phyloP scores from a whole-genome alignment of 116 monocot genomes.

The Phalaenopsis hybrid region DNA sequence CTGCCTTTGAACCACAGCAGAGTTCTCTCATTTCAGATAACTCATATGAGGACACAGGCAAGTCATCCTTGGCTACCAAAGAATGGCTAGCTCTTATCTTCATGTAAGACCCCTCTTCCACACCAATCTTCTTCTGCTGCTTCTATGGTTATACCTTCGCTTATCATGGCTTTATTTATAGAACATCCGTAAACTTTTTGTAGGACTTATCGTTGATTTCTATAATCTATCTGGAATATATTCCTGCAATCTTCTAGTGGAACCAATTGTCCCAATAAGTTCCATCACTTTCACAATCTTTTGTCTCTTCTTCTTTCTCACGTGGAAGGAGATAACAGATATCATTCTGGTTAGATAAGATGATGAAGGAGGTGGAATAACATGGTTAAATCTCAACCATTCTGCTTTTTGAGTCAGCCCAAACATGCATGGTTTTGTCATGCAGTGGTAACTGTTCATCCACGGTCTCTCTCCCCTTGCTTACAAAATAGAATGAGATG shows the following conservation, averaged over 20 bases:
- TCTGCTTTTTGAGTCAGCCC: no score
- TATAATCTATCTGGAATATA: conserved; percentile 4
- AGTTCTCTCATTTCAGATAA: not conserved
- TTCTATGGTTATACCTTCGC: not conserved
- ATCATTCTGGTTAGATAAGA: not conserved
- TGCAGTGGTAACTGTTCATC: not conserved
- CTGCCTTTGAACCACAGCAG: conserved; percentile 11
- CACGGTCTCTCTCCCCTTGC: not conserved
- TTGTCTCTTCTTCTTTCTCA: not conserved
- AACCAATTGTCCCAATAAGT: not conserved
- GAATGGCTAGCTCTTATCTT: conserved; percentile 12
- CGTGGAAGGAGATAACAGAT: not conserved
- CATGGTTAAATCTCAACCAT: not conserved
- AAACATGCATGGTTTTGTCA: no score
- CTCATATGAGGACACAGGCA: conserved; percentile 13
- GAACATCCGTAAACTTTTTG: not conserved
- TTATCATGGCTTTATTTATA: not conserved
- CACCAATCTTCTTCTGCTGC: not conserved
- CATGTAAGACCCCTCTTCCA: conserved; percentile 21
- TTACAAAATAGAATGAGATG: no score
- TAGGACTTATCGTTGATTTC: not conserved
- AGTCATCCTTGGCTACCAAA: conserved; percentile 22
- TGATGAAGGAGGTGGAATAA: not conserved
- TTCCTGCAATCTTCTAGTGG: not conserved
- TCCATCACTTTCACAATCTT: not conserved